These are phyloP conservation scores for Papiliotrema nemorosa DNA, from an alignment of 1,284 basidiomycete species.

Conservation along the genomic window DNA sequence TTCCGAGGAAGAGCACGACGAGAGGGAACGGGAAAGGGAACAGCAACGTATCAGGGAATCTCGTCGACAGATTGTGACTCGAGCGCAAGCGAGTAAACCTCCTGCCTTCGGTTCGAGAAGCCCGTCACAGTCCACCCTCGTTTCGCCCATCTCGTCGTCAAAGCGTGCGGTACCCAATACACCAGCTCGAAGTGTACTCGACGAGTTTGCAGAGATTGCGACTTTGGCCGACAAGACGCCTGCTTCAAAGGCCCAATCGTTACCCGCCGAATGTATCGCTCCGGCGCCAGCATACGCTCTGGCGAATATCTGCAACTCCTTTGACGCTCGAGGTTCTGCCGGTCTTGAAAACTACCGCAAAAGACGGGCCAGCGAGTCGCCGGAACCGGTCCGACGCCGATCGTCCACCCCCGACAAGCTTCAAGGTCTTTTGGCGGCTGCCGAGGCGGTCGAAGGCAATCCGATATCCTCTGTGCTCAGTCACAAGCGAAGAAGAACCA, in stretches of 20 bases:
- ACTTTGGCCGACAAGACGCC: constrained; percentile 39
- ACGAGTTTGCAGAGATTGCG: constrained; percentile 45
- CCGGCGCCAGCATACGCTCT: constrained; percentile 22
- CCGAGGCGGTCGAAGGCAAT: constrained; percentile 42
- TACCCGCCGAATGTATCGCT: constrained; percentile 20
- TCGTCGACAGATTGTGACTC: constrained; percentile 4
- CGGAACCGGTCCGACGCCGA: constrained; percentile 13
- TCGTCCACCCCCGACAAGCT: constrained; percentile 37
- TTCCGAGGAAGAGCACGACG: constrained; percentile 11
- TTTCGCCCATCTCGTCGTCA: constrained; percentile 37
- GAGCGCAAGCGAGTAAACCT: not conserved
- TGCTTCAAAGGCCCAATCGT: constrained; percentile 19
- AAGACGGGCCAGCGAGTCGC: constrained; percentile 28
- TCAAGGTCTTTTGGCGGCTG: constrained; percentile 39
- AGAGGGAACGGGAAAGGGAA: not conserved
- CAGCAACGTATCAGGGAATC: not conserved
- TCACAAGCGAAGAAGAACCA: constrained; percentile 40
- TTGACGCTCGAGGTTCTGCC: constrained; percentile 7
- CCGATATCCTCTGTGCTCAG: constrained; percentile 36
- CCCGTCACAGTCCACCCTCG: constrained; percentile 37
- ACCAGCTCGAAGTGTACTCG: constrained; percentile 40
- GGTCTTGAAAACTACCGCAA: constrained; percentile 21
- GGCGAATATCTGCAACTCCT: constrained; percentile 21
- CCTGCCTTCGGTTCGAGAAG: constrained; percentile 13
- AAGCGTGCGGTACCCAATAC: constrained; percentile 34